phyloP scores from a whole-genome alignment of 495 filamentous ascomycete genomes.

The Penicillium simplicissimum region DNA sequence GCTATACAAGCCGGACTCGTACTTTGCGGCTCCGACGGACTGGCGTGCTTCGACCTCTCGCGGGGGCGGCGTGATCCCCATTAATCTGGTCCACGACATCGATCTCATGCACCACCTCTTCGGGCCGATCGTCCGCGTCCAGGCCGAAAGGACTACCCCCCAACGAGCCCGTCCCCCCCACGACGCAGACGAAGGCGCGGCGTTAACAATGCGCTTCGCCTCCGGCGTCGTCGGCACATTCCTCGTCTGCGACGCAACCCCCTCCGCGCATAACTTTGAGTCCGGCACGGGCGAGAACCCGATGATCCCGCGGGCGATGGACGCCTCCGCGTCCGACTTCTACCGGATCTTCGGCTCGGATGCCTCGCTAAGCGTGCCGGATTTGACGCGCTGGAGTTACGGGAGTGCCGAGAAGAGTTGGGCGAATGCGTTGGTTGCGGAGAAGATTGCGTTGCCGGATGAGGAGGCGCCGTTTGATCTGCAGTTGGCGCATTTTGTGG shows the following conservation, averaged over 20 bases:
- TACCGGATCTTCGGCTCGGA: slow-evolving; percentile 59
- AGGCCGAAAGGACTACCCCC: slow-evolving; percentile 48
- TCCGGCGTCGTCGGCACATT: slow-evolving; percentile 62
- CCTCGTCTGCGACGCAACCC: slow-evolving; percentile 52
- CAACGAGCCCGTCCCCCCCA: slow-evolving; percentile 39
- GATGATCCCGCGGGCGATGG: slow-evolving; percentile 40
- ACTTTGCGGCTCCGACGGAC: slow-evolving; percentile 49
- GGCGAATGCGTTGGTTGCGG: slow-evolving; percentile 29
- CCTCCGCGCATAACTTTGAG: slow-evolving; percentile 57
- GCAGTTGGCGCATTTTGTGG: slow-evolving; percentile 58
- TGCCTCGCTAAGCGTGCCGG: slow-evolving; percentile 56
- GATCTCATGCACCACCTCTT: slow-evolving; percentile 60
- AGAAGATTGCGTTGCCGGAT: slow-evolving; percentile 39
- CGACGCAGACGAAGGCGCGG: slow-evolving; percentile 58
- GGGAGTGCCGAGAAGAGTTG: slow-evolving; percentile 35
- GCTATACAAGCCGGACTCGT: slow-evolving; percentile 49
- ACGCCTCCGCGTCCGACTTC: slow-evolving; percentile 40
- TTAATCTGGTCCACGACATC: slow-evolving; percentile 63
- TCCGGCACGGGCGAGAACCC: slow-evolving; percentile 61
- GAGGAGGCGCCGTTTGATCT: slow-evolving; percentile 52
- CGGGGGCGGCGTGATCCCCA: slow-evolving; percentile 53
- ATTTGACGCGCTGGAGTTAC: slow-evolving; percentile 57
- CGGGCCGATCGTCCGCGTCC: slow-evolving; percentile 52
- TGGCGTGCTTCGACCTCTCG: slow-evolving; percentile 45
- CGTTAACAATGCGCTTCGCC: slow-evolving; percentile 54